Evolutionary conservation across 441 rosid genomes (phyloP).

Genomic region (Gossypium gossypioides): DNA sequence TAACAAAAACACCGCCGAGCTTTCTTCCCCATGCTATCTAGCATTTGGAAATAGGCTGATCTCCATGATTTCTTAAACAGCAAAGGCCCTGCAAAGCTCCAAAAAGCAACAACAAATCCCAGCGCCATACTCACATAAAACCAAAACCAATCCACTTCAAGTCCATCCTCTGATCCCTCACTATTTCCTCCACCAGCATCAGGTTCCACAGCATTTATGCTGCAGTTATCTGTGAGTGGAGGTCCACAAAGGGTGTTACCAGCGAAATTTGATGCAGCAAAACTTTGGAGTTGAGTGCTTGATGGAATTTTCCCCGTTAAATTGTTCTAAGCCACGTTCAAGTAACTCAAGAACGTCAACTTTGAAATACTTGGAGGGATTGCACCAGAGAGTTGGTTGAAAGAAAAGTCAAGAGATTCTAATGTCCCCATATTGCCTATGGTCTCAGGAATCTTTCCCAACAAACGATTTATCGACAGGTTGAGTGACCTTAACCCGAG

Average conservation of each 20-base stretch:
- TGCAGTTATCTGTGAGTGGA: background rate
- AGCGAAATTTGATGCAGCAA: background rate
- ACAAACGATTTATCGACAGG: background rate
- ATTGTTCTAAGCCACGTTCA: background rate
- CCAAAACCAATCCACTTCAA: background rate
- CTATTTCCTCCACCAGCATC: background rate
- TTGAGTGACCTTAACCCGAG: background rate
- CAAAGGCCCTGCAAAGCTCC: slow-evolving; percentile 2
- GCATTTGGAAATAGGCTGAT: background rate
- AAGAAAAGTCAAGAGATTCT: background rate
- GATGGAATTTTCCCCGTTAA: background rate
- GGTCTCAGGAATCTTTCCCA: background rate
- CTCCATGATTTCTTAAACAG: slow-evolving; percentile 15
- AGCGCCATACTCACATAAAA: background rate
- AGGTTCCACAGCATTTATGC: background rate
- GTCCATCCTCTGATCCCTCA: background rate
- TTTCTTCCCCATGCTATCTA: background rate
- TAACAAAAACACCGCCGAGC: background rate
- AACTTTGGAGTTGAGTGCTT: slow-evolving; percentile 3
- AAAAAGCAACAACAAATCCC: background rate
- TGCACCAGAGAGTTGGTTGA: background rate
- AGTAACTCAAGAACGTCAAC: slow-evolving; percentile 1
- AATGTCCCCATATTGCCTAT: background rate
- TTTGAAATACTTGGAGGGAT: background rate
- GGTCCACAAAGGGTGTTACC: background rate